phyloP scores from a whole-genome alignment of 371 early-diverging fungal genomes.

The Lichtheimia corymbifera region DNA sequence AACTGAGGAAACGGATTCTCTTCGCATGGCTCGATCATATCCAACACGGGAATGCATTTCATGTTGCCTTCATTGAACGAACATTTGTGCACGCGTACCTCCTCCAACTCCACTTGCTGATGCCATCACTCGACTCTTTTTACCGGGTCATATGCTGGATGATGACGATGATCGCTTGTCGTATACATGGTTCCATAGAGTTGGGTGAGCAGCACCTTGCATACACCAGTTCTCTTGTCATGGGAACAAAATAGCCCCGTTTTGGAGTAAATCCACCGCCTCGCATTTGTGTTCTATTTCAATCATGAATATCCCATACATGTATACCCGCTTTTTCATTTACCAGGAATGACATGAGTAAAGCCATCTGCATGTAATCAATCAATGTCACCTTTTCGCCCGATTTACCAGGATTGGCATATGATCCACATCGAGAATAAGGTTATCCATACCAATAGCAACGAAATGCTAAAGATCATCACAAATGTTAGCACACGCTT shows the following conservation, averaged over 20 bases:
- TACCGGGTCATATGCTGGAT: neutral
- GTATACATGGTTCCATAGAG: slow-evolving; percentile 57
- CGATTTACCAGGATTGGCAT: slow-evolving; percentile 62
- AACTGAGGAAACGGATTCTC: slow-evolving; percentile 34
- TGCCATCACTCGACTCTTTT: slow-evolving; percentile 1
- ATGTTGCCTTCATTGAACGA: slow-evolving; percentile 22
- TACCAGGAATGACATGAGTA: slow-evolving; percentile 68
- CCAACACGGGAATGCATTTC: slow-evolving; percentile 24
- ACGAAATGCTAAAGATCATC: no score
- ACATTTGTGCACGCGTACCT: slow-evolving; percentile 14
- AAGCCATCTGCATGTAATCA: slow-evolving; percentile 76
- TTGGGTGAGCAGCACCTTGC: slow-evolving; percentile 78
- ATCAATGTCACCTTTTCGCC: slow-evolving; percentile 56
- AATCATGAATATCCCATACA: neutral
- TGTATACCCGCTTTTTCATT: neutral
- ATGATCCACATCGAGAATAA: slow-evolving; percentile 69
- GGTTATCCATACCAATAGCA: slow-evolving; percentile 69
- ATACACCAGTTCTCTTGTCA: slow-evolving; percentile 88
- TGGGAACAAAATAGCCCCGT: slow-evolving; percentile 76
- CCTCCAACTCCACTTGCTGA: neutral
- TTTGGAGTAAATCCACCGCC: slow-evolving; percentile 78
- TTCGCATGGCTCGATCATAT: slow-evolving; percentile 38
- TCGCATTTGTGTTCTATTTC: slow-evolving; percentile 71
- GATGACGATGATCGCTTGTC: neutral
- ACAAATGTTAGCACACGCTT: no score